These are phyloP conservation scores for Cladosporium sp. DNA, from an alignment of 2,329 filamentous ascomycete genomes.

Conservation along the genomic window DNA sequence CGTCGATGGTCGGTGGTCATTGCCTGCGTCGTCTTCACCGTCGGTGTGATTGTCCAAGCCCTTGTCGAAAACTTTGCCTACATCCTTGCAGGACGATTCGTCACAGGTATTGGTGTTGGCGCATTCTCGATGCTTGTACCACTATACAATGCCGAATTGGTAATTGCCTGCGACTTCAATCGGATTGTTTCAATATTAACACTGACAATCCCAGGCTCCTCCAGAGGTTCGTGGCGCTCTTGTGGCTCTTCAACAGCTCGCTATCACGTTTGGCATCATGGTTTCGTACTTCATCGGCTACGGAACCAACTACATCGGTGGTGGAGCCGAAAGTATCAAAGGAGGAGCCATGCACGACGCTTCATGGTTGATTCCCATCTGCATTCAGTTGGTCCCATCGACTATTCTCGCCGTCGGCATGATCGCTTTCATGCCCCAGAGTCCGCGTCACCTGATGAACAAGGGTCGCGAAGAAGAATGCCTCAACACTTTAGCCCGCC, in stretches of 20 bases:
- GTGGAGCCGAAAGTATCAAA: slow-evolving; percentile 39
- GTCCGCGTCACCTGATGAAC: slow-evolving; percentile 71
- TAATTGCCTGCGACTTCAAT: neutral
- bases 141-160: slow-evolving; percentile 47
- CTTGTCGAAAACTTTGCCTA: slow-evolving; percentile 56
- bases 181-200: neutral
- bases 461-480: slow-evolving; percentile 68
- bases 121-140: slow-evolving; percentile 64
- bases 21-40: slow-evolving; percentile 22
- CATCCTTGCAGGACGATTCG: slow-evolving; percentile 68
- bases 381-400: slow-evolving; percentile 66
- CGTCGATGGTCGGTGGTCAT: slow-evolving; percentile 19
- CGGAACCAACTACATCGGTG: slow-evolving; percentile 50
- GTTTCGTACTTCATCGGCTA: slow-evolving; percentile 39
- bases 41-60: slow-evolving; percentile 67
- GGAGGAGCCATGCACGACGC: slow-evolving; percentile 50
- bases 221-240: slow-evolving; percentile 64
- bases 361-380: slow-evolving; percentile 69
- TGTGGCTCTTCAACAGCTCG: slow-evolving; percentile 64
- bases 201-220: slow-evolving; percentile 29
- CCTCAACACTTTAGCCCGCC: slow-evolving; percentile 58
- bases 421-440: slow-evolving; percentile 74
- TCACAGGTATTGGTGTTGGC: slow-evolving; percentile 68
- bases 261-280: slow-evolving; percentile 53
- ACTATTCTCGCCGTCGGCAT: slow-evolving; percentile 66